Percentiles rank a stretch among this genome's conserved stretches.
phyloP scores from a whole-genome alignment of 106 monocot species.

The Dioscorea zingiberensis region DNA sequence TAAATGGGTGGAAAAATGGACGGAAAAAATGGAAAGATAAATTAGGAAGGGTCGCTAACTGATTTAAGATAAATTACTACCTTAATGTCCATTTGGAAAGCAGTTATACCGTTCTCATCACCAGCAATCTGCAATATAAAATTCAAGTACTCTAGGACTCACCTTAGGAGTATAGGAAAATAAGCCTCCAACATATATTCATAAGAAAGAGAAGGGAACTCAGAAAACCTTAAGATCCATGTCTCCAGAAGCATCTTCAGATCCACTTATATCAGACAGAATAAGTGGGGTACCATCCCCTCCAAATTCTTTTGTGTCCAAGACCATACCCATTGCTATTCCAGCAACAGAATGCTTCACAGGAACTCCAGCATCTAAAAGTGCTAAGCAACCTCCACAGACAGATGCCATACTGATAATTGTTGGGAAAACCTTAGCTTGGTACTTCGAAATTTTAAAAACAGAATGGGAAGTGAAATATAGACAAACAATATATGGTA shows the following conservation, averaged over 20 bases:
- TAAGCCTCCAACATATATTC: background rate
- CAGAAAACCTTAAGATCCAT: conserved; percentile 90
- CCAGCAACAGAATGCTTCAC: conserved; percentile 82
- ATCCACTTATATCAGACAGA: conserved; percentile 91
- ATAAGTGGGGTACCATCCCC: conserved; percentile 93
- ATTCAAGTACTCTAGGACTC: background rate
- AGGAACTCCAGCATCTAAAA: conserved; percentile 96
- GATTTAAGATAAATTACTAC: conserved; percentile 27
- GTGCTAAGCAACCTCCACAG: conserved; percentile 94
- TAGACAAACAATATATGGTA: background rate
- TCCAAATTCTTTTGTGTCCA: conserved; percentile 93
- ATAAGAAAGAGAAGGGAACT: background rate
- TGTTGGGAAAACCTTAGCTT: background rate
- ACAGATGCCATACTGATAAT: conserved; percentile 92
- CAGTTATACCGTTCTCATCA: conserved; percentile 85
- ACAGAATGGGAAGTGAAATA: background rate
- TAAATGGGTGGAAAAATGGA: background rate
- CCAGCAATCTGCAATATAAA: conserved; percentile 69
- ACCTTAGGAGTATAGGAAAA: background rate
- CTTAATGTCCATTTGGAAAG: conserved; percentile 99
- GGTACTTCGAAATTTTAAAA: background rate
- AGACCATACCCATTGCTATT: conserved; percentile 96
- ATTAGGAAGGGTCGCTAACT: background rate
- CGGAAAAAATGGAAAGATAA: background rate
- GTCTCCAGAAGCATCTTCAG: conserved; percentile 98